Evolutionary conservation across 116 monocot species (phyloP).

Genomic region (Phalaenopsis hybrid): DNA sequence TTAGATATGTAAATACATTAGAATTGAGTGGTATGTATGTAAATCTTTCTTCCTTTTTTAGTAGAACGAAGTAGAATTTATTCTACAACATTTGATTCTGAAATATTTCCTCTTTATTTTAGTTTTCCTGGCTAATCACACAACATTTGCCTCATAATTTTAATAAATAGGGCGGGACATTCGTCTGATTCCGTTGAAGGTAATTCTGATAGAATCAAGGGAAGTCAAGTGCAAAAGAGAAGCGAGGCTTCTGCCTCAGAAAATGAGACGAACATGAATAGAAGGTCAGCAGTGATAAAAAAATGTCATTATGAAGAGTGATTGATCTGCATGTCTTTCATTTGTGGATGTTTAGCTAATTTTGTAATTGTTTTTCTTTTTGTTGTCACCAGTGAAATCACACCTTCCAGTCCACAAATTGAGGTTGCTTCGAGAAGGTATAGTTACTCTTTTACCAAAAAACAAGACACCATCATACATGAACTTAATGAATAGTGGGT

Average conservation of each 20-base stretch:
- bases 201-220: slow-evolving; percentile 10
- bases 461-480: slow-evolving; percentile 43
- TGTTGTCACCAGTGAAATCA: slow-evolving; percentile 26
- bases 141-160: background rate
- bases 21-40: no score
- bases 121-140: background rate
- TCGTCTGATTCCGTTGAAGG: slow-evolving; percentile 14
- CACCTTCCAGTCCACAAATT: slow-evolving; percentile 10
- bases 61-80: background rate
- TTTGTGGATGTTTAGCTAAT: background rate
- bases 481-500: slow-evolving; percentile 65
- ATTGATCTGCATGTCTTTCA: slow-evolving; percentile 1
- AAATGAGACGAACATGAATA: slow-evolving; percentile 18
- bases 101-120: background rate
- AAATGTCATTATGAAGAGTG: slow-evolving; percentile 3
- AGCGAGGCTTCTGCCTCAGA: slow-evolving; percentile 9
- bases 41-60: background rate
- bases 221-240: slow-evolving; percentile 12
- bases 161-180: slow-evolving; percentile 22
- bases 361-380: slow-evolving; percentile 9
- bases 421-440: slow-evolving; percentile 25
- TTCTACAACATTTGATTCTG: background rate
- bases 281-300: slow-evolving; percentile 16
- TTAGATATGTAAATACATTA: no score
- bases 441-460: slow-evolving; percentile 35